Conservation (phyloP, 2,329 filamentous ascomycete species). For the Penicillium sp. region DNA sequence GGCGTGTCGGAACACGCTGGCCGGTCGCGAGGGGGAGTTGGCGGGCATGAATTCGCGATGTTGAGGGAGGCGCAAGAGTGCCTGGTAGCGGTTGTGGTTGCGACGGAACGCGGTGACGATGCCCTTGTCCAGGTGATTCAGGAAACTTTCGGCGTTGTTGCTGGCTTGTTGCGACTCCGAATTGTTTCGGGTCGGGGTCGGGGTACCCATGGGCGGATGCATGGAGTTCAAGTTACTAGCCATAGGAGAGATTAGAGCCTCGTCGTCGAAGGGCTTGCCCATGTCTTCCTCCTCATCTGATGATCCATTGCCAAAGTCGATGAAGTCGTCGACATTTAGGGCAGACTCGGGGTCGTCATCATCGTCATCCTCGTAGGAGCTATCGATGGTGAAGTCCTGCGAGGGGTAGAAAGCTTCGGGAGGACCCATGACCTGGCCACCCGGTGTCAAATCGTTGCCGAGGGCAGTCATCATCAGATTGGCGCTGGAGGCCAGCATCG, state of each 20-base stretch:
- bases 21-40: conserved; percentile 42
- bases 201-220: conserved; percentile 27
- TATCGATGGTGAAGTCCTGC: conserved; percentile 55
- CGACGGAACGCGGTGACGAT: conserved; percentile 75
- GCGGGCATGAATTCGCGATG: conserved; percentile 47
- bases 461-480: conserved; percentile 79
- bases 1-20: conserved; percentile 45
- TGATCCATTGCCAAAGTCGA: conserved; percentile 62
- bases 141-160: conserved; percentile 50
- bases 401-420: conserved; percentile 74
- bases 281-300: conserved; percentile 57
- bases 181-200: conserved; percentile 34
- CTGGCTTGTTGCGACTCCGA: conserved; percentile 30
- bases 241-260: conserved; percentile 43
- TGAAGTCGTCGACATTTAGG: conserved; percentile 67
- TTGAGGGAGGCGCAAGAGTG: conserved; percentile 49
- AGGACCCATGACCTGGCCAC: conserved; percentile 67
- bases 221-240: conserved; percentile 48
- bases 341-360: conserved; percentile 65
- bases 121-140: conserved; percentile 67
- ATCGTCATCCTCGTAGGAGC: conserved; percentile 58
- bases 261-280: conserved; percentile 51
- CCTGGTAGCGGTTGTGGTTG: conserved; percentile 52
- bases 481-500: conserved; percentile 65
- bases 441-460: conserved; percentile 48